Evolutionary conservation across 148 eudicot species (phyloP).

Genomic region (Nepenthes gracilis): DNA sequence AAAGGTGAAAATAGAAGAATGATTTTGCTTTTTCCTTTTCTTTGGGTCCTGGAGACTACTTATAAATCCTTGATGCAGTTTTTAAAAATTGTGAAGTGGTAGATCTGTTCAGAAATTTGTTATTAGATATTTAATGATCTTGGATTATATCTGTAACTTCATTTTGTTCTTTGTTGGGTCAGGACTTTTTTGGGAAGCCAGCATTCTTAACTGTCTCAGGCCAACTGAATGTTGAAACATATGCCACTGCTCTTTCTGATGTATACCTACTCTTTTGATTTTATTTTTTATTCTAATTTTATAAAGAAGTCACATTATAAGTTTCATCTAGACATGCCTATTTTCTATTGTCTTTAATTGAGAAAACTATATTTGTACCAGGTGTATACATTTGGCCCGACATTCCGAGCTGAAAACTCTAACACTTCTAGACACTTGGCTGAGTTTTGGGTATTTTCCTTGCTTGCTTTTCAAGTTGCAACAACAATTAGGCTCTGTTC

Average conservation of each 20-base stretch:
- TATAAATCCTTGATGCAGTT: too few species aligned
- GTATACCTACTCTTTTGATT: slow-evolving; percentile 27
- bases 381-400: slow-evolving; percentile 99
- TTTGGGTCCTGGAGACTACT: too few species aligned
- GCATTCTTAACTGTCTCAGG: slow-evolving; percentile 97
- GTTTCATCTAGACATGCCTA: background rate
- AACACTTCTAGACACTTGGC: slow-evolving; percentile 97
- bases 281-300: slow-evolving; percentile 1
- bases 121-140: slow-evolving; percentile 1
- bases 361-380: slow-evolving; percentile 14
- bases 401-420: slow-evolving; percentile 97
- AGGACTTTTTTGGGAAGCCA: slow-evolving; percentile 98
- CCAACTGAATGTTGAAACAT: slow-evolving; percentile 98
- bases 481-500: background rate
- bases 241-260: slow-evolving; percentile 99
- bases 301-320: background rate
- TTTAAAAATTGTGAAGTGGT: too few species aligned
- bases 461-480: background rate
- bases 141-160: background rate
- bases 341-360: background rate
- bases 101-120: background rate
- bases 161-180: slow-evolving; percentile 15
- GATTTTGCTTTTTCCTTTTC: too few species aligned
- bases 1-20: too few species aligned
- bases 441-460: slow-evolving; percentile 78